Conservation (phyloP, 2,329 filamentous ascomycete species). For the Hypoxylon sp. region DNA sequence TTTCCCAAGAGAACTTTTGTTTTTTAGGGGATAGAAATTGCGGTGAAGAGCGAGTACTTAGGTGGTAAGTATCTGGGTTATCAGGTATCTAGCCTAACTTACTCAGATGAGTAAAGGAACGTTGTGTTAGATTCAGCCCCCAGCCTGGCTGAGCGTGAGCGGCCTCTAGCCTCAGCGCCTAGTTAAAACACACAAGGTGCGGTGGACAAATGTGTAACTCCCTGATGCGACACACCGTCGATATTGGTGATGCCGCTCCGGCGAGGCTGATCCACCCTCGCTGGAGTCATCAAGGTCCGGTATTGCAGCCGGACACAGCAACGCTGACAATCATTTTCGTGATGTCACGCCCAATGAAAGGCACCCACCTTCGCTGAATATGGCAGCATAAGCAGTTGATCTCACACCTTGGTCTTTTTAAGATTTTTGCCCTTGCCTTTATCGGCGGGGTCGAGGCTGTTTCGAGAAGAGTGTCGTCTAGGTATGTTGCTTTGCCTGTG, state of each 20-base stretch:
- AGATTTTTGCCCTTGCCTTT: slow-evolving; percentile 38
- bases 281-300: slow-evolving; percentile 38
- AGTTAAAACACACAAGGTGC: slow-evolving; percentile 4
- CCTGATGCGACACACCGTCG: slow-evolving; percentile 32
- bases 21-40: slow-evolving; percentile 26
- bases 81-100: slow-evolving; percentile 18
- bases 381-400: slow-evolving; percentile 43
- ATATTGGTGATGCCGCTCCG: slow-evolving; percentile 31
- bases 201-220: slow-evolving; percentile 20
- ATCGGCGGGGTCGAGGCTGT: slow-evolving; percentile 36
- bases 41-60: slow-evolving; percentile 35
- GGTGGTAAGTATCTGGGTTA: slow-evolving; percentile 10
- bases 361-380: slow-evolving; percentile 34
- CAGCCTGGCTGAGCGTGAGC: slow-evolving; percentile 20
- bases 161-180: slow-evolving; percentile 31
- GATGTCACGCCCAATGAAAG: slow-evolving; percentile 37
- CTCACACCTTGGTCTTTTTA: slow-evolving; percentile 35
- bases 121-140: slow-evolving; percentile 34
- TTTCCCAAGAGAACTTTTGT: slow-evolving; percentile 18
- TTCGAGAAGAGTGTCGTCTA: slow-evolving; percentile 32
- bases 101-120: slow-evolving; percentile 27
- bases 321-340: slow-evolving; percentile 37
- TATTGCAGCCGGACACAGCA: slow-evolving; percentile 38
- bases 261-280: slow-evolving; percentile 31
- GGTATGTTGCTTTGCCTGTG: slow-evolving; percentile 31